Percentiles rank a stretch among this genome's conserved stretches.
These are phyloP conservation scores for Paspalum vaginatum DNA, from an alignment of 176 grass and related monocot genomes.

Conservation along the genomic window DNA sequence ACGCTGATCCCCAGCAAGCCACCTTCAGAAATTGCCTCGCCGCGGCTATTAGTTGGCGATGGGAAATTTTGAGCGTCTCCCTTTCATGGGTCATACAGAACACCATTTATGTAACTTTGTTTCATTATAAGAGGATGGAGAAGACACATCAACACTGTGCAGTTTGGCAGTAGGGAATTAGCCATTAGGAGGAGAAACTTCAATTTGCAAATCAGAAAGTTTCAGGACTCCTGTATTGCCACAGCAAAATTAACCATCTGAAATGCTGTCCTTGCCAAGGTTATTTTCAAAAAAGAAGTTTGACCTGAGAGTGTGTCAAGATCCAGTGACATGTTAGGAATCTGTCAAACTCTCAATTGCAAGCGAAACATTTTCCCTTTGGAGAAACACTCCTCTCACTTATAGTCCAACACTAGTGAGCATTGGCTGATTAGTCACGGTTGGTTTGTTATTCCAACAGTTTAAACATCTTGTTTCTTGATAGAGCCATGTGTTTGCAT, in stretches of 20 bases:
- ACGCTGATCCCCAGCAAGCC: not conserved
- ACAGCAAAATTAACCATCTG: not conserved
- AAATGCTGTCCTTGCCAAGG: too few relatives aligned
- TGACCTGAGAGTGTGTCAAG: not conserved
- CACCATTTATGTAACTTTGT: not conserved
- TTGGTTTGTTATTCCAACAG: not conserved
- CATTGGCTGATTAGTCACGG: not conserved
- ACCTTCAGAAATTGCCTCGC: constrained; percentile 1
- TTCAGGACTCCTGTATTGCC: not conserved
- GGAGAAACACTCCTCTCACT: not conserved
- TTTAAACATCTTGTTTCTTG: not conserved
- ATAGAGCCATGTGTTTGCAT: not conserved
- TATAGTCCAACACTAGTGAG: not conserved
- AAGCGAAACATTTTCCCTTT: not conserved
- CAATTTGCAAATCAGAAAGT: not conserved
- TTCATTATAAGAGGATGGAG: not conserved
- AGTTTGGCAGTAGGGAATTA: not conserved
- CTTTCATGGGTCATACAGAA: not conserved
- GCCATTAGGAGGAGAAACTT: not conserved
- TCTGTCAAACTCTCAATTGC: not conserved
- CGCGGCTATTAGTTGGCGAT: not conserved
- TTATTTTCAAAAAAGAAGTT: not conserved
- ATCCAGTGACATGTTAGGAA: not conserved
- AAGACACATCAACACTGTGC: not conserved
- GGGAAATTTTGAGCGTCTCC: constrained; percentile 11